phyloP scores from a whole-genome alignment of 2,329 filamentous ascomycete genomes.

The Huntiella decipiens region DNA sequence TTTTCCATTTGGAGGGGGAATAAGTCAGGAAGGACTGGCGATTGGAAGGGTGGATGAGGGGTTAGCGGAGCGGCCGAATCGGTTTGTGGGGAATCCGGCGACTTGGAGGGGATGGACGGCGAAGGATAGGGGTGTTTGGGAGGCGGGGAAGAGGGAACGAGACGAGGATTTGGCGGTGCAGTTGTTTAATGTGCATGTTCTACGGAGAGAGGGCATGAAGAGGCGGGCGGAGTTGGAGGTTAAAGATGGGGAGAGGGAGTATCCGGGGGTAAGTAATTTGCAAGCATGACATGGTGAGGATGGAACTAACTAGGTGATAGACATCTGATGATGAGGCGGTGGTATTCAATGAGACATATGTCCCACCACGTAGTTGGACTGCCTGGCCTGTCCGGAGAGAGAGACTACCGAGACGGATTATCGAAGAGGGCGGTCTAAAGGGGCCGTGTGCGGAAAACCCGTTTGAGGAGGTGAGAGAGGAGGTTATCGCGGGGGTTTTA shows the following conservation, averaged over 20 bases:
- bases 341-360: constrained; percentile 14
- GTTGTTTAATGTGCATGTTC: constrained; percentile 56
- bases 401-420: constrained; percentile 31
- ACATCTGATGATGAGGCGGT: constrained; percentile 5
- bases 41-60: too few species aligned
- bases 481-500: constrained; percentile 5
- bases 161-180: constrained; percentile 54
- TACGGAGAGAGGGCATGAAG: constrained; percentile 27
- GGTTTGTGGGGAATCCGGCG: constrained; percentile 45
- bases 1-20: too few species aligned
- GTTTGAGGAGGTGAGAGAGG: constrained; percentile 4
- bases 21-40: too few species aligned
- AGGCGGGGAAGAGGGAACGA: constrained; percentile 42
- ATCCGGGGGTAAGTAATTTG: background rate
- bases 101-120: constrained; percentile 48
- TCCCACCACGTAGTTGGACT: constrained; percentile 48
- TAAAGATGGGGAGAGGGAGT: constrained; percentile 14
- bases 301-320: background rate
- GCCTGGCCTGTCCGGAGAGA: constrained; percentile 60
- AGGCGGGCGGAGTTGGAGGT: constrained; percentile 11
- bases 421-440: background rate
- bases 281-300: background rate
- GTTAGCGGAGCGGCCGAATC: constrained; percentile 37
- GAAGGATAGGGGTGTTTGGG: constrained; percentile 41
- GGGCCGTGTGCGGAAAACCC: background rate